phyloP scores from a whole-genome alignment of 768 basidiomycete species.

The Suillus paluster region DNA sequence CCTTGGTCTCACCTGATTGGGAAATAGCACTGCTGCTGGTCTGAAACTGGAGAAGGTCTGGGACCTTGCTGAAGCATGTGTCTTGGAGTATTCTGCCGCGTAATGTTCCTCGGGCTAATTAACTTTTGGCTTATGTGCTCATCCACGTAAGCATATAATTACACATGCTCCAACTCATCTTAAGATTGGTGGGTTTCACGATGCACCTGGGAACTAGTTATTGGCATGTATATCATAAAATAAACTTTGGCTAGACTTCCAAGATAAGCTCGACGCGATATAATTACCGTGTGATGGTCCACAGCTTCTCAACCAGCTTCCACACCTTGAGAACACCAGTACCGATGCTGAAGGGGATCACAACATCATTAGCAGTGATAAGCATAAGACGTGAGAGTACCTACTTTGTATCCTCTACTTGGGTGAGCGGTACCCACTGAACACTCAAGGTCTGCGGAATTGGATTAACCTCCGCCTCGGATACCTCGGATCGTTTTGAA shows the following conservation, averaged over 20 bases:
- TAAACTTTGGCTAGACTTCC: neutral
- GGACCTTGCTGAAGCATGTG: slow-evolving; percentile 31
- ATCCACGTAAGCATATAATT: slow-evolving; percentile 16
- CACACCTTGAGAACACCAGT: slow-evolving; percentile 79
- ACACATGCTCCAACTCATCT: neutral
- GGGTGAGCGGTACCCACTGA: slow-evolving; percentile 58
- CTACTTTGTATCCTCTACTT: slow-evolving; percentile 66
- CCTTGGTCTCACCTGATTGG: slow-evolving; percentile 9
- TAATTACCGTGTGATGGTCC: slow-evolving; percentile 31
- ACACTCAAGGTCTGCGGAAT: slow-evolving; percentile 21
- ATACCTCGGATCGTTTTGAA: slow-evolving; percentile 15
- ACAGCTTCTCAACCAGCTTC: slow-evolving; percentile 56
- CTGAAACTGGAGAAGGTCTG: slow-evolving; percentile 36
- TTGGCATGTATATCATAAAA: slow-evolving; percentile 7
- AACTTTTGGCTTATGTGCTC: slow-evolving; percentile 18
- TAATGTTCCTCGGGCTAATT: slow-evolving; percentile 10
- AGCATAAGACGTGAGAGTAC: slow-evolving; percentile 28
- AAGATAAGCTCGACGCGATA: neutral
- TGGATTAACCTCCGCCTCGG: slow-evolving; percentile 13
- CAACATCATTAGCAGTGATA: neutral
- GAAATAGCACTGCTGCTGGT: slow-evolving; percentile 25
- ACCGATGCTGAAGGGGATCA: slow-evolving; percentile 55
- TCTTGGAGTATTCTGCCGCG: slow-evolving; percentile 29
- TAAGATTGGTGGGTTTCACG: neutral
- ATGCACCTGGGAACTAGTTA: slow-evolving; percentile 2